phyloP scores from a whole-genome alignment of 768 basidiomycete species.

The Leccinum subtestaceum region DNA sequence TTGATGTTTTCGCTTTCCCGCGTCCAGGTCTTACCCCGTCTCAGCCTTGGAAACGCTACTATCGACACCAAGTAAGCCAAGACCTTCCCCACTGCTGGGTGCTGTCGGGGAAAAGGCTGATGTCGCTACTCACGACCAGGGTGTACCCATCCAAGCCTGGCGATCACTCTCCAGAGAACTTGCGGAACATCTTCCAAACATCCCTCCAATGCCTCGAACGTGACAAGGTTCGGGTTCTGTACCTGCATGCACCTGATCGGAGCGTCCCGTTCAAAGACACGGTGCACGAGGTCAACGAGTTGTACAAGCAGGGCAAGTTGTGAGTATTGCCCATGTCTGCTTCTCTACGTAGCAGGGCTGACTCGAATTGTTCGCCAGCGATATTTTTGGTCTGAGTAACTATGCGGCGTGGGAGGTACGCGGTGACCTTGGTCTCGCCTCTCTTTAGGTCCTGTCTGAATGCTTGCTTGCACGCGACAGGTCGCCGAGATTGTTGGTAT shows the following conservation, averaged over 20 bases:
- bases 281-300: constrained; percentile 48
- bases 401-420: constrained; percentile 53
- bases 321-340: constrained; percentile 20
- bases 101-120: not conserved
- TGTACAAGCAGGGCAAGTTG: constrained; percentile 59
- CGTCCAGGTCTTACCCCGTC: constrained; percentile 37
- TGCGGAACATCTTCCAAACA: constrained; percentile 44
- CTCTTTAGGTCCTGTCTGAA: not conserved
- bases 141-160: constrained; percentile 42
- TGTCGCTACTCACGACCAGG: constrained; percentile 21
- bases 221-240: constrained; percentile 49
- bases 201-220: constrained; percentile 47
- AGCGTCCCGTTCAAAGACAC: constrained; percentile 57
- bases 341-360: not conserved
- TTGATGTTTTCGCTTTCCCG: not conserved
- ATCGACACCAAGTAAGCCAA: constrained; percentile 50
- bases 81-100: not conserved
- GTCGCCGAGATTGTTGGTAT: constrained; percentile 60
- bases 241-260: constrained; percentile 61
- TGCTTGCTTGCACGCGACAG: constrained; percentile 18
- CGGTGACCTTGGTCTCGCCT: not conserved
- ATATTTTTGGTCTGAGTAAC: constrained; percentile 64
- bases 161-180: constrained; percentile 37
- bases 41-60: constrained; percentile 39
- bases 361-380: constrained; percentile 28